Conservation (phyloP, 2,329 filamentous ascomycete species). For the Cercospora sp. region DNA sequence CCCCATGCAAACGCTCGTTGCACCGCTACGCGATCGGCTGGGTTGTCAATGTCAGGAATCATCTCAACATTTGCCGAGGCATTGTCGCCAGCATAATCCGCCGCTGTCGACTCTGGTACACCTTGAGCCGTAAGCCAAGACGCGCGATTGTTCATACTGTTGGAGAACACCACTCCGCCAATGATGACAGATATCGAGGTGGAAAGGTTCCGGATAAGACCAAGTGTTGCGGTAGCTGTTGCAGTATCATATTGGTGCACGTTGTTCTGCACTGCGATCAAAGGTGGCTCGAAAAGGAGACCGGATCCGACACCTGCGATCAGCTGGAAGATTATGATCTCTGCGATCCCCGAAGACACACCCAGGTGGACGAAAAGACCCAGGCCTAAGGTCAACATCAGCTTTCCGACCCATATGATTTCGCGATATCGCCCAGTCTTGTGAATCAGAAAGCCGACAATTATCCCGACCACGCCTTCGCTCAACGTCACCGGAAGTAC, state of each 20-base stretch:
- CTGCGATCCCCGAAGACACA: background rate
- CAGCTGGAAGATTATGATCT: background rate
- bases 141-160: background rate
- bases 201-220: background rate
- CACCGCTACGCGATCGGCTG: background rate
- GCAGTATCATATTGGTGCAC: background rate
- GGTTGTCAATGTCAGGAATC: background rate
- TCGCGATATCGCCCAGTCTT: background rate
- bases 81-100: background rate
- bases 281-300: background rate
- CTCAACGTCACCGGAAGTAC: background rate
- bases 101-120: background rate
- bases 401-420: background rate
- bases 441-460: background rate
- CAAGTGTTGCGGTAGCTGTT: background rate
- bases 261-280: background rate
- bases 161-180: background rate
- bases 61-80: background rate
- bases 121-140: background rate
- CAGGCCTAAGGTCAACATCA: background rate
- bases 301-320: background rate
- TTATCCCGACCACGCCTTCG: background rate
- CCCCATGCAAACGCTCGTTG: background rate
- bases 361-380: background rate
- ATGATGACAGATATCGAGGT: background rate